Evolutionary conservation across 1,284 basidiomycete genomes (phyloP), one percentile per base, ranked within the genome.

Genomic region (Ceratobasidium papillatum): DNA sequence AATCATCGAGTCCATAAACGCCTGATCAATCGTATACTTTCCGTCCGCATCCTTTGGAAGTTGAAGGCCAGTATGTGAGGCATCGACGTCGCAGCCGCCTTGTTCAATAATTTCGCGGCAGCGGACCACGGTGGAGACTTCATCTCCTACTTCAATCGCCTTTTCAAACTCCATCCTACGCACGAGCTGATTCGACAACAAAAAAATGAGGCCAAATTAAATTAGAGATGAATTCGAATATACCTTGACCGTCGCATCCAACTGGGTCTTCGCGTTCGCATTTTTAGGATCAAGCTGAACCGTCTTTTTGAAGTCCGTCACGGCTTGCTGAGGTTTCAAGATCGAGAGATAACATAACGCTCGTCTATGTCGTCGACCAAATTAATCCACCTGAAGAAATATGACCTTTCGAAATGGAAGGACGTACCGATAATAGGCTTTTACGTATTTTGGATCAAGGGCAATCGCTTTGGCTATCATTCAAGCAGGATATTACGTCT

Each of bases 341-440:
- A 95, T 94, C 80, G 97, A 93, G 75, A 99, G 87, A 80, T 97
- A 90, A 77, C 96, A 98, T 78, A 93, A 92, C 63, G 94, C 97
- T 65, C 98, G 92, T 76, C 96, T 94, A 80, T 81, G 84, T 69
- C 58, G 25, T 59, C 43, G 27, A 61, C 47, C 41, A 56, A 36
- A n/a, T 54, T 25, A 27, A n/a, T n/a, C 17, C 3, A 41, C 41
- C 47, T 32, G 32, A 25, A 32, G 47, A 19, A 49, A 8, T 12
- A 22, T 9, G 14, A 3, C 8, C 9, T 4, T 2, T 45, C 14
- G 5, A 32, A 19, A 32, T 17, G n/a, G 27, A 7, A 32, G 59
- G 1, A 80, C 84, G 47, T 76, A 91, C 91, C 92, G 86, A 82
- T 93, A 96, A 81, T 93, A 95, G 0, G 94, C 95, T 82, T 99